Evolutionary conservation across 192 early-diverging fungal genomes (phyloP).

Genomic region (Rhizophagus prolifer): DNA sequence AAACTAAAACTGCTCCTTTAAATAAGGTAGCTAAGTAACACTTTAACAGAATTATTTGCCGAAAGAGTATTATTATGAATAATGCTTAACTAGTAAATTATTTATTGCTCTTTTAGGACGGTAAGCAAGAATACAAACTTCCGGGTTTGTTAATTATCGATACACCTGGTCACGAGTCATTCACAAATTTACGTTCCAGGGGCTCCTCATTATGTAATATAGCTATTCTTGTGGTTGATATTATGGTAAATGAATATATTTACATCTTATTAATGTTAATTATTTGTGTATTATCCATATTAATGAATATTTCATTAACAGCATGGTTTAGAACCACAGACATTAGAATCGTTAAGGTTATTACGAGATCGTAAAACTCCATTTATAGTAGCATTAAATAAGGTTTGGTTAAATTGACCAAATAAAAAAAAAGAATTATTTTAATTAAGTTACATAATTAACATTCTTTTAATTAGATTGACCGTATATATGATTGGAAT

Average conservation of each 20-base stretch:
- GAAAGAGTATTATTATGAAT: neutral
- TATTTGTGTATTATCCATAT: neutral
- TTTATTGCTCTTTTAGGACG: constrained; percentile 16
- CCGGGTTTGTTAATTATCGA: constrained; percentile 80
- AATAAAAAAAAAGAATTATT: no score
- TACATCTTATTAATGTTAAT: neutral
- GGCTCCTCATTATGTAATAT: constrained; percentile 99
- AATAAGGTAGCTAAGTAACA: constrained; percentile 43
- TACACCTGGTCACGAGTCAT: constrained; percentile 99
- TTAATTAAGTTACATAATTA: neutral
- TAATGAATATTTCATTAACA: neutral
- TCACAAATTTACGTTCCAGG: constrained; percentile 92
- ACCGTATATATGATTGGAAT: constrained; percentile 95
- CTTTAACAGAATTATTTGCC: neutral
- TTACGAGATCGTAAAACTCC: constrained; percentile 93
- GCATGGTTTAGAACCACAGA: constrained; percentile 98
- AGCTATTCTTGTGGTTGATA: constrained; percentile 98
- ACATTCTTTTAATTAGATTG: constrained; percentile 56
- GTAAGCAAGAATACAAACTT: constrained; percentile 73
- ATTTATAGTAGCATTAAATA: constrained; percentile 98
- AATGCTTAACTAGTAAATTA: neutral
- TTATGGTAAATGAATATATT: constrained; percentile 59
- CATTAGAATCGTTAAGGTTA: constrained; percentile 90
- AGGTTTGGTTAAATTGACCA: constrained; percentile 34
- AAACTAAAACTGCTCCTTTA: constrained; percentile 85